Base-by-base conservation (phyloP, 2,329 filamentous ascomycete species). In the Macrophomina phaseolina region DNA sequence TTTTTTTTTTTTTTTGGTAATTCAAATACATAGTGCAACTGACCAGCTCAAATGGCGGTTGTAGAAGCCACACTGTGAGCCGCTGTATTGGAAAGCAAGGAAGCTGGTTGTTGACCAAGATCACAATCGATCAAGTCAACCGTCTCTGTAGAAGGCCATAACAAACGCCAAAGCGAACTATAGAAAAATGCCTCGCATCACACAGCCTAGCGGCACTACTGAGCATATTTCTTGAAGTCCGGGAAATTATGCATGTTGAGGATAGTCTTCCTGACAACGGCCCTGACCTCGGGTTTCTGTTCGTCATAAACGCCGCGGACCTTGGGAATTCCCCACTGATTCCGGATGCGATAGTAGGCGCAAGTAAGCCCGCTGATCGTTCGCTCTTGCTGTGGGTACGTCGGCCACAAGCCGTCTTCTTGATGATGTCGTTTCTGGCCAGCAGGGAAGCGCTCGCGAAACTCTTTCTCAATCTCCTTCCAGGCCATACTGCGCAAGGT, bases 261-360 rank as follows among this genome's bases (percentile, higher is more conserved):
- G 32, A 66, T 40, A 3, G 42, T 34, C 14, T 66, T 46, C 42
- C 28, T 60, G 32, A 66, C 64, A 16, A 66, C 64, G 18, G 30
- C 18, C 45, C 45, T 66, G 18, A 66, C 53, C 12, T 66, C 64
- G 16, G 42, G 42, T 45, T 66, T 66, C 42, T 49, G 34, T 8
- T 66, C 53, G 34, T 66, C 64, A 18, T 45, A 55, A 18, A 60
- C 42, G 18, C 53, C 64, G n/a, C 64, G 64, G 34, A 60, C 64
- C 32, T 60, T 66, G 11, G 53, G 42, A 28, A 66, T 66, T n/a
- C 64, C 64, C 53, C 53, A 66, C 14, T 48, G 7, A 12, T 66
- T 53, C 32, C 64, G 64, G 28, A 66, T 60, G 64, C 53, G 53
- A 51, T 66, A 66, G 64, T 66, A 66, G 32, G 53, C 64, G 45